phyloP scores from a whole-genome alignment of 257 asterid genomes.

The Solanum verrucosum region DNA sequence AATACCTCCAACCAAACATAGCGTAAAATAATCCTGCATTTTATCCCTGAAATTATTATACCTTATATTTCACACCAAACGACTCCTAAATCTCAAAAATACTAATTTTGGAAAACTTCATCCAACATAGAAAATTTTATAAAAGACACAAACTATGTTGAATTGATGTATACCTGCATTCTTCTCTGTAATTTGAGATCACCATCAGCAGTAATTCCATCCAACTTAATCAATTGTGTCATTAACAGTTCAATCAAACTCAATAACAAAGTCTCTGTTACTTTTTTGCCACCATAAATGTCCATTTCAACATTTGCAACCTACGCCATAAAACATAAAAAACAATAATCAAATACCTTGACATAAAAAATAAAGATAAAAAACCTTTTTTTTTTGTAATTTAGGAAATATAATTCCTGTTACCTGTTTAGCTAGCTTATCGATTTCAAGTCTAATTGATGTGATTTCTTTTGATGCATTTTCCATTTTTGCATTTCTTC shows the following conservation, averaged over 20 bases:
- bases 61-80: too few species aligned
- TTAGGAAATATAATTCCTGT: neutral
- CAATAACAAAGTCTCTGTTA: conserved; percentile 48
- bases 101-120: neutral
- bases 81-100: neutral
- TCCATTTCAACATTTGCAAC: conserved; percentile 63
- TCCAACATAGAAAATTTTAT: neutral
- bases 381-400: neutral
- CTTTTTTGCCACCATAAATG: conserved; percentile 67
- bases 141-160: neutral
- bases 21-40: too few species aligned
- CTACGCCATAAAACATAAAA: conserved; percentile 19
- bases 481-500: conserved; percentile 47
- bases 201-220: conserved; percentile 84
- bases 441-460: conserved; percentile 55
- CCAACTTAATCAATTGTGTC: conserved; percentile 79
- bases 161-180: conserved; percentile 51
- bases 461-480: conserved; percentile 56
- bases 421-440: conserved; percentile 74
- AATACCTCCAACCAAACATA: too few species aligned
- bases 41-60: too few species aligned
- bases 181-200: conserved; percentile 79
- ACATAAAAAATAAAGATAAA: neutral
- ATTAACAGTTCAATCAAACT: conserved; percentile 64
- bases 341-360: neutral